Evolutionary conservation across 345 rosid genomes (phyloP), one percentile per base, ranked within the genome.

Genomic region (Pistacia integerrima): DNA sequence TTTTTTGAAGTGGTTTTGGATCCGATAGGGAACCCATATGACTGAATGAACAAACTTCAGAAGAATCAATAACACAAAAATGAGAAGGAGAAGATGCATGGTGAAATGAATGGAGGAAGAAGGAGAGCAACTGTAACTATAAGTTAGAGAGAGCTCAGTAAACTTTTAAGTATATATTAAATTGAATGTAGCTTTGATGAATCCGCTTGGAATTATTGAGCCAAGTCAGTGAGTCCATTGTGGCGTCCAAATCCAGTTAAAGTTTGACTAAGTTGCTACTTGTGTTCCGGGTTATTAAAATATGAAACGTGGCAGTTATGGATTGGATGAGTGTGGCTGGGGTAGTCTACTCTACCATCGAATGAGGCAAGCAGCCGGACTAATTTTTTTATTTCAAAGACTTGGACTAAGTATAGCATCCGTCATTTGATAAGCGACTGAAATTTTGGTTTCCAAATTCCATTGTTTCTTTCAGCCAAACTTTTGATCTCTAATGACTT

Each of bases 1-100:
- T n/a, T 51, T 74, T 16, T 67, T 74, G 87, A 94, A 94, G 79
- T 91, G 89, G 67, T 25, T 22, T 74, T 90, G 90, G 85, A 86
- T 86, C 80, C 78, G 84, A 81, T 77, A 70, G 0, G 97, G 98
- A 55, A 85, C 48, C 85, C 92, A 91, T 80, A 94, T 17, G 55
- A 52, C 11, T 10, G 76, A 52, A 85, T 84, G 71, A 7, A 79
- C 4, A 74, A 84, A 79, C 76, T 85, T 87, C 33, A 77, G 56
- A 84, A 86, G 57, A 17, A 72, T 16, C 38, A 77, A 18, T 67
- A 80, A 12, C 49, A 70, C 61, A 10, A 77, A 56, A 12, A 78
- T 67, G 41, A 64, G 54, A 54, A 79, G 84, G 60, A 83, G 77
- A 55, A 64, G 78, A 46, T 46, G 63, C 74, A 79, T 70, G 0